Evolutionary conservation across 805 yeast genomes (phyloP), one percentile per base, ranked within the genome.

Genomic region (Metschnikowia chrysomelidarum): DNA sequence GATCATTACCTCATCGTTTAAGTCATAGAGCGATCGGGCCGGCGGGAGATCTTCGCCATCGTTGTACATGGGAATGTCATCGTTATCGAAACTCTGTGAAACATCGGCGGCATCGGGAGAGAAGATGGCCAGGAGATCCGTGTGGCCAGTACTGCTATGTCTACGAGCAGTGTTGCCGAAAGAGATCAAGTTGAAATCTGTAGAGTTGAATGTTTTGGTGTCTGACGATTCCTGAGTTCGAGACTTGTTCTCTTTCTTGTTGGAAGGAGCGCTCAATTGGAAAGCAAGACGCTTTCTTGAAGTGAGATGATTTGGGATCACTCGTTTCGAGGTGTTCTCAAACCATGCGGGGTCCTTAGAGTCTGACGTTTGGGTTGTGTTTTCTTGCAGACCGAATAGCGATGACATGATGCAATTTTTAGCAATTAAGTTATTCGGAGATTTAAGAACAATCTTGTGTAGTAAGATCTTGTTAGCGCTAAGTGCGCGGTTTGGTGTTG

Each of bases 11-110:
- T 69, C 71, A 30, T 68, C 68, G 30, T 61, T 64, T 37, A 73
- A 59, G 44, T 76, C 82, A 42, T 65, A 70, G 17, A 76, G 59
- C 3, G 80, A 74, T 40, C 68, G 56, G 5, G 64, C 51, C 1
- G 81, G 82, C 8, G 80, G 80, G 22, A 60, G 41, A 40, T 73
- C 78, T 23, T 62, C 71, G 29, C 59, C 59, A 28, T 52, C 51
- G 19, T 50, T 51, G 37, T 51, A 53, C 26, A 47, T 35, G 12
- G 49, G 50, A 9, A 59, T 46, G 30, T 62, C 68, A 27, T 58
- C 68, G 26, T 42, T 44, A 22, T 42, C 49, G n/a, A 47, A 28
- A 8, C 60, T 47, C 17, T 57, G 60, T 26, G 57, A 56, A n/a
- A 51, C 44, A 19, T 63, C 59, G 4, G 62, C 63, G 17, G 33